Evolutionary conservation across 306 rosid species (phyloP).

Genomic region (Fragaria ananassa): DNA sequence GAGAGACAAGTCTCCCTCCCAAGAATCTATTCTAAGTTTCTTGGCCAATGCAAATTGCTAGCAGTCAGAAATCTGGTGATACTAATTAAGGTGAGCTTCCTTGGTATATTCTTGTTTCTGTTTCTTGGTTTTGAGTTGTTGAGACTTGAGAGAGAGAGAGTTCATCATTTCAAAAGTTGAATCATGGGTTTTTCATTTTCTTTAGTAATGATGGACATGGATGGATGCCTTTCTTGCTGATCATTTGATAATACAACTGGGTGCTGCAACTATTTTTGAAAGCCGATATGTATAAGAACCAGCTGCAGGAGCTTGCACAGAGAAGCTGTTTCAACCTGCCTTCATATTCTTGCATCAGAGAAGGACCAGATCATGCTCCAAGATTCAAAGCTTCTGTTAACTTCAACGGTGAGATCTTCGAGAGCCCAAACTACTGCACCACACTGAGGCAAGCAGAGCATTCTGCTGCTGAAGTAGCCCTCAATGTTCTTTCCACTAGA

Average conservation of each 20-base stretch:
- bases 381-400: constrained; percentile 36
- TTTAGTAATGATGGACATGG: not conserved
- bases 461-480: constrained; percentile 35
- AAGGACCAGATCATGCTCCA: constrained; percentile 37
- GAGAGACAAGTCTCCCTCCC: constrained; percentile 3
- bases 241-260: not conserved
- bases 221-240: not conserved
- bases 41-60: not conserved
- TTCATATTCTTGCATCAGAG: constrained; percentile 29
- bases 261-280: not conserved
- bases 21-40: not conserved
- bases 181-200: not conserved
- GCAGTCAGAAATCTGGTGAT: not conserved
- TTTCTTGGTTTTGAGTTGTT: not conserved
- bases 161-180: not conserved
- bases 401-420: constrained; percentile 35
- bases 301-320: constrained; percentile 36
- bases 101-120: not conserved
- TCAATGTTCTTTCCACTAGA: constrained; percentile 30
- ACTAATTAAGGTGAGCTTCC: not conserved
- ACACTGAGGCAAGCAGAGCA: constrained; percentile 34
- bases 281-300: constrained; percentile 29
- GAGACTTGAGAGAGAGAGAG: not conserved
- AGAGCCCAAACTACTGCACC: constrained; percentile 25
- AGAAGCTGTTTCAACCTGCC: constrained; percentile 40